Percentiles rank a stretch among this genome's conserved stretches.
Evolutionary conservation across 1,284 basidiomycete species (phyloP).

Genomic region (Trametes pubescens): DNA sequence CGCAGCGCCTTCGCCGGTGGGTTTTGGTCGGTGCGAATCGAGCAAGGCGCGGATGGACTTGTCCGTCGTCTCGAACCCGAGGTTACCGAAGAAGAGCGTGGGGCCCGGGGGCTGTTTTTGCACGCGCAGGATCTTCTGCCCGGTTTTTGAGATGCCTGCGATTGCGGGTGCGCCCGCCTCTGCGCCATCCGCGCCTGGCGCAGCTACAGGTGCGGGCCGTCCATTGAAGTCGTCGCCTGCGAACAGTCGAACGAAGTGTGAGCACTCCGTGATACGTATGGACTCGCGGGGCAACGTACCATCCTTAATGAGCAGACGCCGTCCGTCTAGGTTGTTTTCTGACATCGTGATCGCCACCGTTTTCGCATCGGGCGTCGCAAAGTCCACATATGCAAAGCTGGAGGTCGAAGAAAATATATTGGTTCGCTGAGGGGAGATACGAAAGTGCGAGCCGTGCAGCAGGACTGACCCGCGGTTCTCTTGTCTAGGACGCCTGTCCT

Average conservation of each 20-base stretch:
- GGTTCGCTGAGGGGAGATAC: slow-evolving; percentile 3
- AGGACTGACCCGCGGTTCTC: slow-evolving; percentile 75
- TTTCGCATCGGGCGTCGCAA: slow-evolving; percentile 81
- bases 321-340: slow-evolving; percentile 85
- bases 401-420: slow-evolving; percentile 23
- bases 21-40: slow-evolving; percentile 63
- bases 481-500: slow-evolving; percentile 47
- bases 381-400: slow-evolving; percentile 97
- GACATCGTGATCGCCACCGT: slow-evolving; percentile 79
- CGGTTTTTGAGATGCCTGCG: slow-evolving; percentile 71
- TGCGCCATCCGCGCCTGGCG: slow-evolving; percentile 40
- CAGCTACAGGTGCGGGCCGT: slow-evolving; percentile 55
- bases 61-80: slow-evolving; percentile 88
- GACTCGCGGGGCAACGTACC: slow-evolving; percentile 56
- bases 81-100: slow-evolving; percentile 90
- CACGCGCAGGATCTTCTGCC: slow-evolving; percentile 80
- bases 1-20: neutral
- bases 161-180: slow-evolving; percentile 45
- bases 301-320: slow-evolving; percentile 93
- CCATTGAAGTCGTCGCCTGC: slow-evolving; percentile 79
- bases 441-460: slow-evolving; percentile 18
- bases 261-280: neutral
- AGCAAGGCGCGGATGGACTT: slow-evolving; percentile 77
- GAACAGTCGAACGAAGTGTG: neutral
- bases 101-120: slow-evolving; percentile 88